A percentile compares a stretch with the other conserved stretches of the same genome.
Conservation (phyloP, 495 filamentous ascomycete species). For the Hypomontagnella submonticulosa region DNA sequence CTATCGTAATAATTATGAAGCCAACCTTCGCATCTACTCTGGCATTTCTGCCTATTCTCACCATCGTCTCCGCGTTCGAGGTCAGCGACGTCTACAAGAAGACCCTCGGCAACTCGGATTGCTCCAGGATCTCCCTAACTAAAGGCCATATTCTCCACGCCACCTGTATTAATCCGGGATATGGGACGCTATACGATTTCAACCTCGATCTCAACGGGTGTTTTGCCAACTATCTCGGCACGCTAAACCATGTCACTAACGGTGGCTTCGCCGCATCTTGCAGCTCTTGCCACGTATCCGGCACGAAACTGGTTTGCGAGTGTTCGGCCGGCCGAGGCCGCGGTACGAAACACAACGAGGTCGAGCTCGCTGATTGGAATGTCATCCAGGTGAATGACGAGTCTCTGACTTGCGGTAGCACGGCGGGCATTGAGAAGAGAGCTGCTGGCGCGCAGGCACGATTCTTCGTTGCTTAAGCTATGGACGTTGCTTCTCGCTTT, state of each 20-base stretch:
- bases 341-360: conserved; percentile 21
- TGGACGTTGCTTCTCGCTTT: conserved; percentile 3
- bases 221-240: conserved; percentile 35
- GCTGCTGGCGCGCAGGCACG: conserved; percentile 10
- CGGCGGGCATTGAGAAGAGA: conserved; percentile 19
- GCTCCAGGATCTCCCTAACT: conserved; percentile 27
- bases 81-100: conserved; percentile 30
- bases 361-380: conserved; percentile 31
- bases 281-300: conserved; percentile 14
- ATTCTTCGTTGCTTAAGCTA: conserved; percentile 28
- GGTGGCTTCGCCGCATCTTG: conserved; percentile 31
- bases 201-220: conserved; percentile 33
- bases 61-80: conserved; percentile 24
- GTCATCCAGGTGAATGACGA: conserved; percentile 21
- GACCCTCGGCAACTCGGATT: conserved; percentile 27
- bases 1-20: conserved; percentile 29
- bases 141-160: conserved; percentile 26
- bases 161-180: conserved; percentile 14
- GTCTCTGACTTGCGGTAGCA: conserved; percentile 2
- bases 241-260: conserved; percentile 15
- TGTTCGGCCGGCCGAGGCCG: conserved; percentile 6
- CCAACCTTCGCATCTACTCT: conserved; percentile 21
- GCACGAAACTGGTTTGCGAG: conserved; percentile 32
- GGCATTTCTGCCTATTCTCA: conserved; percentile 29
- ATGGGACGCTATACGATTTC: background rate